Evolutionary conservation across 805 yeast genomes (phyloP).

Genomic region (Candida fluviatilis): DNA sequence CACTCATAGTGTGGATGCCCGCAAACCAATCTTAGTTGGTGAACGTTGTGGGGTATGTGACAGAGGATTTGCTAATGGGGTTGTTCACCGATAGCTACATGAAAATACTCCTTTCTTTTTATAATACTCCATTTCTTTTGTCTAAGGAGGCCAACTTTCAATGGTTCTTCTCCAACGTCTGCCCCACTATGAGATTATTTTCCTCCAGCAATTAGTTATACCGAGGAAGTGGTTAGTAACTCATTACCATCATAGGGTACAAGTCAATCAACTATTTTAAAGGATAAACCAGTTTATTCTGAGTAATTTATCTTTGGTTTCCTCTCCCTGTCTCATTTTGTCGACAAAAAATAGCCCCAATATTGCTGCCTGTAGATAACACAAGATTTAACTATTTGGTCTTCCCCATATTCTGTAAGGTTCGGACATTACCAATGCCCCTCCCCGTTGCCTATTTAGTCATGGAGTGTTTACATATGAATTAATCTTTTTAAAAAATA

Average conservation of each 20-base stretch:
- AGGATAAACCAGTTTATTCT: too few relatives aligned
- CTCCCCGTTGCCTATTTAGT: constrained; percentile 1
- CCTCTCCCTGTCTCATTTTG: not conserved
- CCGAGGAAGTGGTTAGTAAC: too few relatives aligned
- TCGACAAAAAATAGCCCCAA: too few relatives aligned
- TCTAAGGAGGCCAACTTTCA: not conserved
- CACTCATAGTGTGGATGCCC: too few relatives aligned
- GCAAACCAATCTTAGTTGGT: not conserved
- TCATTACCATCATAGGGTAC: too few relatives aligned
- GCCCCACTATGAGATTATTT: constrained; percentile 2
- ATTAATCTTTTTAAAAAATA: not conserved
- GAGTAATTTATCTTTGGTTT: too few relatives aligned
- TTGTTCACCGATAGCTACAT: constrained; percentile 1
- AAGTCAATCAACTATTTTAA: too few relatives aligned
- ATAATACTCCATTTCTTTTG: constrained; percentile 1
- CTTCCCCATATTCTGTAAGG: not conserved
- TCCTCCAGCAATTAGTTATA: too few relatives aligned
- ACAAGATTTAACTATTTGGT: not conserved
- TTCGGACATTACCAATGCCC: not conserved
- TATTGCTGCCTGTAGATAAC: not conserved
- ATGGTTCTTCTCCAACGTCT: not conserved
- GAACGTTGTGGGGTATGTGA: not conserved
- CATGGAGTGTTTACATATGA: not conserved
- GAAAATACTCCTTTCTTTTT: too few relatives aligned
- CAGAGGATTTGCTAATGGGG: not conserved